Evolutionary conservation across 768 basidiomycete genomes (phyloP).

Genomic region (Pleurotus sapidus): DNA sequence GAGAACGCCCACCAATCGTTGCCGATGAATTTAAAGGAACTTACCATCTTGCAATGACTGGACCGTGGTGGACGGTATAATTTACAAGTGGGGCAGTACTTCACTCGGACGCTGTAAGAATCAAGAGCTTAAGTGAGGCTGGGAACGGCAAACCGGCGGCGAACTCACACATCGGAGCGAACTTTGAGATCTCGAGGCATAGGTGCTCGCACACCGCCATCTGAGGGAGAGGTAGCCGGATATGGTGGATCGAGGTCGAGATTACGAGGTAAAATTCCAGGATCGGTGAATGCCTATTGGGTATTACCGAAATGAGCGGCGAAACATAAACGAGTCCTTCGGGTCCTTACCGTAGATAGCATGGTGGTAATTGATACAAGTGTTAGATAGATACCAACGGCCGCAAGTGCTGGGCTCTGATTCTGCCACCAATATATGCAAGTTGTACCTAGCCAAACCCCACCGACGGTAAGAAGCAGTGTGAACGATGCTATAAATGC

Average conservation of each 20-base stretch:
- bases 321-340: background rate
- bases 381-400: conserved; percentile 45
- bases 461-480: conserved; percentile 65
- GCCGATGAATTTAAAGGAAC: conserved; percentile 13
- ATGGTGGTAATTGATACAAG: conserved; percentile 72
- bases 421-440: conserved; percentile 88
- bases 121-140: background rate
- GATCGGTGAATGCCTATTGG: conserved; percentile 69
- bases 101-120: conserved; percentile 72
- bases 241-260: conserved; percentile 86
- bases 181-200: conserved; percentile 83
- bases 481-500: conserved; percentile 70
- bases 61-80: conserved; percentile 92
- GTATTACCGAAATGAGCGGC: conserved; percentile 5
- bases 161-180: conserved; percentile 67
- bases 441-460: conserved; percentile 86
- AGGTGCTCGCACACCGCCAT: conserved; percentile 59
- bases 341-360: conserved; percentile 64
- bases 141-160: background rate
- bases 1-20: background rate
- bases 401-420: conserved; percentile 67
- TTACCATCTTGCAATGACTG: conserved; percentile 93
- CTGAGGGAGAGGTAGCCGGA: conserved; percentile 57
- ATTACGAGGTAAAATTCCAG: conserved; percentile 87
- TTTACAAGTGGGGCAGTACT: conserved; percentile 92